Conservation (phyloP, 2,329 filamentous ascomycete genomes). For the Arthroderma uncinatum region DNA sequence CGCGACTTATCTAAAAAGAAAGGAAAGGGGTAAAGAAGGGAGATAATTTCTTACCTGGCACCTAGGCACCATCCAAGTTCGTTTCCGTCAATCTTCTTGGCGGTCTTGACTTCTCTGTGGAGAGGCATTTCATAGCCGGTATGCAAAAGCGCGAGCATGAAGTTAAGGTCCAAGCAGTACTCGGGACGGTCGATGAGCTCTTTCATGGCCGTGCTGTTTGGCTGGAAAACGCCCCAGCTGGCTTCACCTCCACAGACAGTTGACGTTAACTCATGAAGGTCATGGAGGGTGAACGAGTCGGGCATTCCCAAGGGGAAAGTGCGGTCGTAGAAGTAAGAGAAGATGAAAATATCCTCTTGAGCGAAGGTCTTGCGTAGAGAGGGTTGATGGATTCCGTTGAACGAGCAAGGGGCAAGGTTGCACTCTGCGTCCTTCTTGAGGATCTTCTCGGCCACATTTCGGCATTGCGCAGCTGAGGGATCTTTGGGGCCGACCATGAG, state of each 20-base stretch:
- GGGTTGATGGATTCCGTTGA: constrained; percentile 94
- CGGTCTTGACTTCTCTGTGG: constrained; percentile 90
- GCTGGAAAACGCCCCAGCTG: constrained; percentile 69
- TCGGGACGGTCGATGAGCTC: constrained; percentile 77
- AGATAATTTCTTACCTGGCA: constrained; percentile 57
- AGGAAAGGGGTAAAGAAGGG: neutral
- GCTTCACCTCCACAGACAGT: constrained; percentile 71
- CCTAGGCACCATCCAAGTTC: constrained; percentile 97
- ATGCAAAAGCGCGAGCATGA: constrained; percentile 85
- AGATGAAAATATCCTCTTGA: constrained; percentile 84
- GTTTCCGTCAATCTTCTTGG: constrained; percentile 96
- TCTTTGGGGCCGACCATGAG: constrained; percentile 78
- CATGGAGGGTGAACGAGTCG: constrained; percentile 85
- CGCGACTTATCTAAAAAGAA: constrained; percentile 11
- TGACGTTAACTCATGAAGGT: constrained; percentile 74
- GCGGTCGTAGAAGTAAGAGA: constrained; percentile 97
- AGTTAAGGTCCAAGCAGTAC: constrained; percentile 89
- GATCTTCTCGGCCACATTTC: constrained; percentile 78
- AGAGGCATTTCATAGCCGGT: constrained; percentile 98
- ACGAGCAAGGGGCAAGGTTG: constrained; percentile 81
- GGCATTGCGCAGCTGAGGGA: constrained; percentile 68
- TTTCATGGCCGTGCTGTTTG: constrained; percentile 63
- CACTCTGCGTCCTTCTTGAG: constrained; percentile 78
- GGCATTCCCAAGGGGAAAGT: constrained; percentile 92
- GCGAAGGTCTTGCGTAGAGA: constrained; percentile 84